Evolutionary conservation across 2,329 filamentous ascomycete genomes (phyloP), one percentile per base, ranked within the genome.

Genomic region (Corinectria fuckeliana): DNA sequence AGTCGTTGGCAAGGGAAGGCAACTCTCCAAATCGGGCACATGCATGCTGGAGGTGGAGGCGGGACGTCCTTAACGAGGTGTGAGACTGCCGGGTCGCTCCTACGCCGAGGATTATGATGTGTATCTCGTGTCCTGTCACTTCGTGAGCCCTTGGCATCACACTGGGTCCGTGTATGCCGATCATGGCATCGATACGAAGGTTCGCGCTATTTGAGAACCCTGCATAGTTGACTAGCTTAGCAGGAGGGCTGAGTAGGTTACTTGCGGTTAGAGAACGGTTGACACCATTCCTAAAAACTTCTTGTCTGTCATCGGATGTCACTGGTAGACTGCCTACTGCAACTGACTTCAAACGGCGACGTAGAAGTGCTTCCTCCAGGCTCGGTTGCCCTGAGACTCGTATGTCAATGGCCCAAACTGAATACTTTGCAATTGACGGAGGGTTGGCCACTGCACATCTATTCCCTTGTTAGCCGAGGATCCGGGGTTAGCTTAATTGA

Each of bases 21-120:
- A 20, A 55, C 41, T 52, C 36, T 47, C 50, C 50, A 63, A 16
- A 55, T 53, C 7, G 50, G 58, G 34, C 47, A 60, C 49, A 60
- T 62, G n/a, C 14, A n/a, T n/a, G n/a, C n/a, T n/a, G n/a, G n/a
- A n/a, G n/a, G n/a, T 56, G 16, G 26, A 34, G 36, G 41, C n/a
- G 7, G 42, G 28, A 14, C 11, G 34, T 11, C 8, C 25, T 21
- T 4, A 23, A 34, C 28, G n/a, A 45, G 23, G 41, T 28, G 18
- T 41, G 50, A 30, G 41, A 39, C 25, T n/a, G 26, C 20, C 41
- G 30, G 44, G 21, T 47, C 14, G 23, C 18, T 21, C 8, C 47
- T 36, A 38, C n/a, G 36, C 4, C 10, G 30, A 30, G 21, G 3
- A 4, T 9, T 32, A 26, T 25, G 60, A 20, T 36, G 26, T 42